phyloP scores from a whole-genome alignment of 2,329 filamentous ascomycete genomes.

The Stagonosporopsis chrysanthemi region DNA sequence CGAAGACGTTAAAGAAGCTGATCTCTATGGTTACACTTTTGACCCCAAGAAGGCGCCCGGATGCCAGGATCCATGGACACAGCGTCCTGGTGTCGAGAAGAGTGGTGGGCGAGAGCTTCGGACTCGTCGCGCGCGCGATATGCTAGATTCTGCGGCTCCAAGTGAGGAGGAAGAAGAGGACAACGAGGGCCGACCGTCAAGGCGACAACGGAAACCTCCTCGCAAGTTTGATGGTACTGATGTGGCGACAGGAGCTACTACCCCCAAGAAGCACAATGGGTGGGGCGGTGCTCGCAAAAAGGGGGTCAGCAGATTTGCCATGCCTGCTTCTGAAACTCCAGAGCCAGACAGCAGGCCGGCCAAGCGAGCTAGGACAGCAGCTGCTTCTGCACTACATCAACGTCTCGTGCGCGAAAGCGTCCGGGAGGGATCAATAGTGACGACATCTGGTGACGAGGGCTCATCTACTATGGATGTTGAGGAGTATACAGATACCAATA shows the following conservation, averaged over 20 bases:
- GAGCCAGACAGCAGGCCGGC: slow-evolving; percentile 43
- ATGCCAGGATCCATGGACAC: slow-evolving; percentile 65
- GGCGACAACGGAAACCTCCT: slow-evolving; percentile 46
- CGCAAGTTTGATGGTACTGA: slow-evolving; percentile 47
- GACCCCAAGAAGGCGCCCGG: slow-evolving; percentile 59
- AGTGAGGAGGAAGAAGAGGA: slow-evolving; percentile 51
- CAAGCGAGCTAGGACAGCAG: slow-evolving; percentile 39
- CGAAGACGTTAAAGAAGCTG: slow-evolving; percentile 67
- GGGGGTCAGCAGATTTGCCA: slow-evolving; percentile 44
- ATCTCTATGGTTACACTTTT: slow-evolving; percentile 66
- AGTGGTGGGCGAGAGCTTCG: slow-evolving; percentile 57
- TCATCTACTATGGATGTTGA: slow-evolving; percentile 43
- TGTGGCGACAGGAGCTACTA: slow-evolving; percentile 39
- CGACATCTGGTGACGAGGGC: slow-evolving; percentile 47
- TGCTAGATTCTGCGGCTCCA: slow-evolving; percentile 46
- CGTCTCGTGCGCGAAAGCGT: slow-evolving; percentile 55
- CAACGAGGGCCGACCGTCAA: slow-evolving; percentile 38
- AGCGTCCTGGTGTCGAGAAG: slow-evolving; percentile 56
- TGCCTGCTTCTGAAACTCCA: slow-evolving; percentile 44
- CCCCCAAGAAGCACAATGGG: slow-evolving; percentile 45
- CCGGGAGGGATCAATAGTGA: slow-evolving; percentile 52
- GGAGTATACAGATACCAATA: slow-evolving; percentile 31
- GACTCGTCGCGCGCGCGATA: slow-evolving; percentile 52
- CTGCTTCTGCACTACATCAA: slow-evolving; percentile 47
- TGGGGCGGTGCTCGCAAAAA: slow-evolving; percentile 51